A percentile compares a stretch with the other conserved stretches of the same genome.
phyloP scores from a whole-genome alignment of 2,329 filamentous ascomycete genomes.

The Elsinoe batatas region DNA sequence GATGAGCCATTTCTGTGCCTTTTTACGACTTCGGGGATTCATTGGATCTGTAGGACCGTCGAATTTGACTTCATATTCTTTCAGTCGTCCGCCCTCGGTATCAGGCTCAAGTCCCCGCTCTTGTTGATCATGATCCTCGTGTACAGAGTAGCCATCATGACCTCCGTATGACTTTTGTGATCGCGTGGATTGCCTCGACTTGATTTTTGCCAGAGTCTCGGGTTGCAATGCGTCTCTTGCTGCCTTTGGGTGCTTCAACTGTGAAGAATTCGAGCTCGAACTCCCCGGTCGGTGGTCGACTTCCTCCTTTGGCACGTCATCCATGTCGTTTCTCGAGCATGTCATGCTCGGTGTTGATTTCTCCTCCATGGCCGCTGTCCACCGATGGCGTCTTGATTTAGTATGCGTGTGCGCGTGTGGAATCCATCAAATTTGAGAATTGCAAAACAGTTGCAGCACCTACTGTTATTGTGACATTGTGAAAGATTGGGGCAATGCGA shows the following conservation, averaged over 20 bases:
- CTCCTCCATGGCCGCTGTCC: neutral
- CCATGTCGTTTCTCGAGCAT: neutral
- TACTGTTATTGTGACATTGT: neutral
- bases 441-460: neutral
- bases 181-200: constrained; percentile 21
- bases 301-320: neutral
- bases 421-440: no score
- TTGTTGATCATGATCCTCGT: constrained; percentile 18
- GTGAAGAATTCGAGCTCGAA: neutral
- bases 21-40: constrained; percentile 60
- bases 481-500: constrained; percentile 6
- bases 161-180: constrained; percentile 22
- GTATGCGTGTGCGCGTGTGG: neutral
- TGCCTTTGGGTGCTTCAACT: neutral
- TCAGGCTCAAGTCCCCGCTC: constrained; percentile 6
- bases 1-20: constrained; percentile 65
- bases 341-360: neutral
- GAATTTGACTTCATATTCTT: constrained; percentile 61
- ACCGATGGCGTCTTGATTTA: neutral
- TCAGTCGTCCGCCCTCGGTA: constrained; percentile 20
- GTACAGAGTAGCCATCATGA: constrained; percentile 22
- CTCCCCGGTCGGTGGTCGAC: neutral
- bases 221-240: neutral
- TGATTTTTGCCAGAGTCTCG: constrained; percentile 16
- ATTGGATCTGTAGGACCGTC: constrained; percentile 63